Conservation (phyloP, 306 rosid species). For the Quercus engelmannii region DNA sequence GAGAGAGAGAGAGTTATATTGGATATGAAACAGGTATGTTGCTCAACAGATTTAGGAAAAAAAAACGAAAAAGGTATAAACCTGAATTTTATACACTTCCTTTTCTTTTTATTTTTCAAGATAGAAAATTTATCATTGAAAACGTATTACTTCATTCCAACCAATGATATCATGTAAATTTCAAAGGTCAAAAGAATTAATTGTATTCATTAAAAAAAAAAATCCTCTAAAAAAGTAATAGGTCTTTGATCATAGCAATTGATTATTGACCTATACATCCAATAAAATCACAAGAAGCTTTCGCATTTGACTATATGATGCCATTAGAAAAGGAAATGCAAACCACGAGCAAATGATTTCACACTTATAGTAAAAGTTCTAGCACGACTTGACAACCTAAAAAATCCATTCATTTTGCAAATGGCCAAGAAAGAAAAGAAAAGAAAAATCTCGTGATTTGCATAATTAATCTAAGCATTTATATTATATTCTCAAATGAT, state of each 20-base stretch:
- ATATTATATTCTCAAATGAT: no score
- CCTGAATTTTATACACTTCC: not conserved
- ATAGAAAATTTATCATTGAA: not conserved
- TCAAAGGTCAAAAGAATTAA: not conserved
- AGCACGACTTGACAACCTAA: no score
- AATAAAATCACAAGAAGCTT: not conserved
- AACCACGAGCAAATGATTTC: not conserved
- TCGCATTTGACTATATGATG: not conserved
- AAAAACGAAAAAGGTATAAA: not conserved
- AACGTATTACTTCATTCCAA: not conserved
- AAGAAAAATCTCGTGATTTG: no score
- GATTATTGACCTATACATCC: not conserved
- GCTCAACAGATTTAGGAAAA: not conserved
- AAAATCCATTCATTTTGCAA: no score
- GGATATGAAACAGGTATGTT: not conserved
- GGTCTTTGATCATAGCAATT: not conserved
- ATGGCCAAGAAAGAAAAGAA: no score
- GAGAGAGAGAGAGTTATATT: no score
- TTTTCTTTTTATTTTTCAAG: not conserved
- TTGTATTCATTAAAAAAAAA: not conserved
- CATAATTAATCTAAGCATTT: no score
- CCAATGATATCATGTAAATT: not conserved
- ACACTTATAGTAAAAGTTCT: not conserved
- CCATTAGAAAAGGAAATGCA: no score
- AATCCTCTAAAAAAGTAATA: not conserved